Percentiles rank a stretch among this genome's conserved stretches.
Evolutionary conservation across 2,329 filamentous ascomycete genomes (phyloP).

Genomic region (Colletotrichum kahawae): DNA sequence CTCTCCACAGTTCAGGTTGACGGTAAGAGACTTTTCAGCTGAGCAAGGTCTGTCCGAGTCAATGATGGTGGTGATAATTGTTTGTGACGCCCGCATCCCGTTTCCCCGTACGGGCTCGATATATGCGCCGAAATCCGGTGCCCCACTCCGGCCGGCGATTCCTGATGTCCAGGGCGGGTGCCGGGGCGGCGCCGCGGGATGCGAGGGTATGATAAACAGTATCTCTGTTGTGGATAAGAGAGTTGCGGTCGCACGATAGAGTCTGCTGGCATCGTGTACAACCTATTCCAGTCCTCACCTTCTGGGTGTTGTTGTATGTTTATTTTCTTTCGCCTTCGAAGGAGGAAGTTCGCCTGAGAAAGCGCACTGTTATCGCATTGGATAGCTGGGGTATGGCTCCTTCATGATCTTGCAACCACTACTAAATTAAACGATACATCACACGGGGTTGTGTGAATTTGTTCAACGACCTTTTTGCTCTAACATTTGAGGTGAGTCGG

Average conservation of each 20-base stretch:
- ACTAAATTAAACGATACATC: too few species aligned
- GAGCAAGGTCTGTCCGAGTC: background rate
- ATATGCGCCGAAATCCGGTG: background rate
- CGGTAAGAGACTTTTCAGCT: background rate
- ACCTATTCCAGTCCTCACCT: too few species aligned
- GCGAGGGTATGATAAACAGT: background rate
- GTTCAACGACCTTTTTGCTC: too few species aligned
- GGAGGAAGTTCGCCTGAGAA: too few species aligned
- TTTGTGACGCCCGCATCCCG: background rate
- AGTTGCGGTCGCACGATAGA: background rate
- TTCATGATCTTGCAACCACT: too few species aligned
- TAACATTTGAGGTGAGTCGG: too few species aligned
- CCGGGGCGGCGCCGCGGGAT: background rate
- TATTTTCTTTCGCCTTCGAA: too few species aligned
- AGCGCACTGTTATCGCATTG: too few species aligned
- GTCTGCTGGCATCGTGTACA: background rate
- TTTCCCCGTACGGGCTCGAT: background rate
- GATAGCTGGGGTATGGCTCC: too few species aligned
- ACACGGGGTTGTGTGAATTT: too few species aligned
- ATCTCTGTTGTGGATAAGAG: background rate
- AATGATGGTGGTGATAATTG: background rate
- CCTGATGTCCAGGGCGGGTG: background rate
- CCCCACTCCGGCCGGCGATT: background rate
- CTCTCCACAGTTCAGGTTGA: background rate
- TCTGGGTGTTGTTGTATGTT: too few species aligned